Evolutionary conservation across 345 rosid species (phyloP).

Genomic region (Eutrema heterophyllum): DNA sequence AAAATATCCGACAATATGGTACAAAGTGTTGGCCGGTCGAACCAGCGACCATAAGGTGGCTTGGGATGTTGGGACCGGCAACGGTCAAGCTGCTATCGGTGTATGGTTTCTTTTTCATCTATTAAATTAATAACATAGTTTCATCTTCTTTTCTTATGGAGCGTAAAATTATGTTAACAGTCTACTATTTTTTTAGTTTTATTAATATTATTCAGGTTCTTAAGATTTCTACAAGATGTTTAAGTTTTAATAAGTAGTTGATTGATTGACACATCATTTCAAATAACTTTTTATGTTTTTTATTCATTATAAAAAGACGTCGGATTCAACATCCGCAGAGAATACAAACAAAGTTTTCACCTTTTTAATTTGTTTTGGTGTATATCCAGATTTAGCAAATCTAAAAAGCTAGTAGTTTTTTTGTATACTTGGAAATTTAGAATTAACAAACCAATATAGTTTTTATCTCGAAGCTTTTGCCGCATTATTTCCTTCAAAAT

Average conservation of each 20-base stretch:
- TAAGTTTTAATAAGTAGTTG: too few species aligned
- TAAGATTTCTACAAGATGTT: too few species aligned
- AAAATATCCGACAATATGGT: slow-evolving; percentile 24
- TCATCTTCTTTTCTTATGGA: not conserved
- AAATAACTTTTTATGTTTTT: not conserved
- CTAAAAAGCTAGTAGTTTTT: too few species aligned
- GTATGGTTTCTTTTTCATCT: slow-evolving; percentile 7
- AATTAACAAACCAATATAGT: not conserved
- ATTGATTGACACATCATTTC: too few species aligned
- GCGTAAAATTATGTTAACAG: too few species aligned
- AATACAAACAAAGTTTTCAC: not conserved
- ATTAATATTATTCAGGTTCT: too few species aligned
- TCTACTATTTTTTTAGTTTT: too few species aligned
- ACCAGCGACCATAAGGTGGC: slow-evolving; percentile 19
- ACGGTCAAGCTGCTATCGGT: slow-evolving; percentile 32
- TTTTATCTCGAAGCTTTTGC: not conserved
- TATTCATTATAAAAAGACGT: not conserved
- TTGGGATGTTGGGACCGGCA: slow-evolving; percentile 34
- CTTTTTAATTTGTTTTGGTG: not conserved
- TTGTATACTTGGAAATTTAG: too few species aligned
- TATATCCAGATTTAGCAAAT: too few species aligned
- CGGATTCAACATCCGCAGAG: not conserved
- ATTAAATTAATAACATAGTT: not conserved
- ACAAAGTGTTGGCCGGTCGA: slow-evolving; percentile 6
- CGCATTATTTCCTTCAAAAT: not conserved